Evolutionary conservation across 805 yeast genomes (phyloP), one percentile per base, ranked within the genome.

Genomic region (Metschnikowia henanensis): DNA sequence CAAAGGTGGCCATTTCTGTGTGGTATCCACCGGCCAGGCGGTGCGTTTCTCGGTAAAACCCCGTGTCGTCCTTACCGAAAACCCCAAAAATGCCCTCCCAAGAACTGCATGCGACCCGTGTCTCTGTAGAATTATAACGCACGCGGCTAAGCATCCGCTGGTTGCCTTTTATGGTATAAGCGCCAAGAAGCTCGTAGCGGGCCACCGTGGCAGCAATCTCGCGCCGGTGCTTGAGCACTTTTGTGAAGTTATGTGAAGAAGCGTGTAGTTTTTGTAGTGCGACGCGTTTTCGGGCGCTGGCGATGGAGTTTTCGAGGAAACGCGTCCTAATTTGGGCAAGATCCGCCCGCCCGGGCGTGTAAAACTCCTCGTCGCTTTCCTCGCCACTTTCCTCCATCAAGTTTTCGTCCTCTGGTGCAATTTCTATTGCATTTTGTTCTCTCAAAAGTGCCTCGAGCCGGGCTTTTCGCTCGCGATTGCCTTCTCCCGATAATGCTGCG

Each of bases 81-180:
- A 87, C 49, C 47, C 73, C 75, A 5, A 88, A 53, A 21, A 72
- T 71, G 3, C 97, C 97, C 49, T 83, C 79, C 97, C 98, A 92
- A 29, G 94, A 85, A 0, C 90, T 94, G 12, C 80, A 70, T 0
- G 88, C 84, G 3, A 87, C 61, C 2, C 49, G 39, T 2, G 54
- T 33, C 4, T 66, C 60, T 39, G 67, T 58, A 0, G 66, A 62
- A 4, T 80, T 69, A 45, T 78, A 70, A 6, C 78, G 54, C 0
- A 83, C 78, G 2, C 70, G 60, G 0, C 95, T 83, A 0, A 86
- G 72, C 4, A 95, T 88, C 45, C 97, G 68, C 3, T 75, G 70
- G 17, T 87, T 81, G 9, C 66, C 65, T 30, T 58, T 57, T 2
- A 83, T 77, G 16, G 84, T 63, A 58, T 90, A 95, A 0, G 96